A percentile compares a stretch with the other conserved stretches of the same genome.
phyloP scores from a whole-genome alignment of 306 rosid genomes.

The Pachyrhizus erosus region DNA sequence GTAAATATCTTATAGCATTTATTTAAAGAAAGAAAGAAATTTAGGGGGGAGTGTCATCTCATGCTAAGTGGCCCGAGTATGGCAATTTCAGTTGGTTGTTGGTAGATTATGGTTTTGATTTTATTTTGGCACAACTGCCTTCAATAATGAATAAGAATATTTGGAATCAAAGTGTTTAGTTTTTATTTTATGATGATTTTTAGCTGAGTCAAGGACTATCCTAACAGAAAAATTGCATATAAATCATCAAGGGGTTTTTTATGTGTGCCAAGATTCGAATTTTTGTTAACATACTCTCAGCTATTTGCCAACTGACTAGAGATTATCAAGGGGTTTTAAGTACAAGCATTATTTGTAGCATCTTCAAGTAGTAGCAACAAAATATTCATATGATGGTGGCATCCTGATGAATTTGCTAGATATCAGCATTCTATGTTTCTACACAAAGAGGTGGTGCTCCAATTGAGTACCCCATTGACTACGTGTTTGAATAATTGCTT shows the following conservation, averaged over 20 bases:
- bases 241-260: too few relatives aligned
- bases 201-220: not conserved
- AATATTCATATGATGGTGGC: too few relatives aligned
- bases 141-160: slow-evolving; percentile 13
- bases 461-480: not conserved
- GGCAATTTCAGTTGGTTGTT: slow-evolving; percentile 27
- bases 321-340: too few relatives aligned
- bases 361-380: too few relatives aligned
- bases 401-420: not conserved
- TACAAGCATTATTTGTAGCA: too few relatives aligned
- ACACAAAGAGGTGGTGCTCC: not conserved
- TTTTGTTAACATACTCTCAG: too few relatives aligned
- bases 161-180: not conserved
- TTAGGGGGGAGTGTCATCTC: not conserved
- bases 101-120: not conserved
- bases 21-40: slow-evolving; percentile 2
- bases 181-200: not conserved
- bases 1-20: slow-evolving; percentile 54
- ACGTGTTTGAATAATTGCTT: not conserved
- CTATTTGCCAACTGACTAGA: too few relatives aligned
- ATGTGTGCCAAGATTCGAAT: too few relatives aligned
- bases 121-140: slow-evolving; percentile 27
- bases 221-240: too few relatives aligned
- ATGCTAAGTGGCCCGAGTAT: slow-evolving; percentile 33
- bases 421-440: not conserved